These are phyloP conservation scores for Macrolepiota albuminosa DNA, from an alignment of 768 basidiomycete genomes.

Conservation along the genomic window DNA sequence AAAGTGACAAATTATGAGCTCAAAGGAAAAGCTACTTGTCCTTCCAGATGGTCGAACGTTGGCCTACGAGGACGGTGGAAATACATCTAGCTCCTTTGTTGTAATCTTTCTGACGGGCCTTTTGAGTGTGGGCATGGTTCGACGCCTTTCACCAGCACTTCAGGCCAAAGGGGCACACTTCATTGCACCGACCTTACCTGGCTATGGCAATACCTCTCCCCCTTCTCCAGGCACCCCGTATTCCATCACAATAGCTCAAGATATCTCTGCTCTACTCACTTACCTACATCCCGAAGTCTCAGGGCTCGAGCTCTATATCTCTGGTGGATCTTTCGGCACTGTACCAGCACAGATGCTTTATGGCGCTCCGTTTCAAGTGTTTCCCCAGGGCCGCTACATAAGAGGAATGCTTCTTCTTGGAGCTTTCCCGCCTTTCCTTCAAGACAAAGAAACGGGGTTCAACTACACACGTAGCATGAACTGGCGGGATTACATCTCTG, in stretches of 20 bases:
- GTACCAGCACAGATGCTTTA: conserved; percentile 46
- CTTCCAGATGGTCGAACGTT: conserved; percentile 28
- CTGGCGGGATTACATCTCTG: conserved; percentile 33
- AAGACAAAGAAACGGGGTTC: conserved; percentile 25
- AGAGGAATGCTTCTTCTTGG: conserved; percentile 35
- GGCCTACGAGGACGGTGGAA: conserved; percentile 34
- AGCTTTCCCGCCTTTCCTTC: conserved; percentile 34
- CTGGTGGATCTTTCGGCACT: conserved; percentile 46
- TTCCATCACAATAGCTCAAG: conserved; percentile 27
- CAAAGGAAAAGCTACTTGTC: conserved; percentile 16
- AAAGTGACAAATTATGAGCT: neutral
- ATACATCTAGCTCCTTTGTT: conserved; percentile 28
- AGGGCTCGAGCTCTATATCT: conserved; percentile 34
- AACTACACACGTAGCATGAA: conserved; percentile 32
- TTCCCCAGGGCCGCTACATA: conserved; percentile 40
- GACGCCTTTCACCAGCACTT: conserved; percentile 16
- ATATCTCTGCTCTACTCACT: conserved; percentile 33
- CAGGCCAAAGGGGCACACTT: conserved; percentile 25
- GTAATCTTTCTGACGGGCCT: conserved; percentile 39
- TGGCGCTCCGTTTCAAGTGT: conserved; percentile 39
- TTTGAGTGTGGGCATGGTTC: conserved; percentile 30
- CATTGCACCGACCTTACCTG: conserved; percentile 41
- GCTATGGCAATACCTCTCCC: conserved; percentile 42
- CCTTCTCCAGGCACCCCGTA: conserved; percentile 25
- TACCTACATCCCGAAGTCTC: conserved; percentile 33